Base-by-base conservation (phyloP, 371 early-diverging fungal genomes). In the Smittium mucronatum region DNA sequence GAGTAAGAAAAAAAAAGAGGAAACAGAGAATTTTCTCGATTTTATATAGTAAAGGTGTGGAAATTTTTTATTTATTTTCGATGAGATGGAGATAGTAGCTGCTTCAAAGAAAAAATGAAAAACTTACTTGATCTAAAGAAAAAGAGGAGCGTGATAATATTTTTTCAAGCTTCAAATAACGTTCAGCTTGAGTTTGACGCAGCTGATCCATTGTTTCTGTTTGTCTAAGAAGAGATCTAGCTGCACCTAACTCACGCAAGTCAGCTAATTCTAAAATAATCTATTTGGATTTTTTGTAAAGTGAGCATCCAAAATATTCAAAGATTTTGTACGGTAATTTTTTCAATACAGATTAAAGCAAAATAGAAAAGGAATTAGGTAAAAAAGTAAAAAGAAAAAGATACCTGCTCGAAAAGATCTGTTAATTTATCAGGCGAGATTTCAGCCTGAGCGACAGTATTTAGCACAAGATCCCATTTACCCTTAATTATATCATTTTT, bases 351-450 rank as follows among this genome's bases (percentile, higher is more conserved):
- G 2, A 36, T 5, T 36, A 11, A 64, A 16, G 16, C 21, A 34
- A 36, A 21, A 64, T 34, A 15, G 15, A 64, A 16, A 21, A 34
- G 21, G 32, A 5, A 5, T 64, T 29, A 11, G 26, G 15, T 36
- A 64, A 64, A 64, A 34, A 2, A 28, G 32, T 26, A 34, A 34
- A 34, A 15, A 16, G 2, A 30, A 64, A 5, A 29, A 31, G 69
- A 36, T 78, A 92, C 92, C 79, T 94, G 94, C 76, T 95, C 94
- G 76, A 93, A 94, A 0, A 96, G 81, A 73, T 92, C 92, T 58
- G 89, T 77, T 36, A 92, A 80, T 63, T 87, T 87, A 36, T 78
- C 78, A 16, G 79, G 82, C 16, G 89, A 81, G 17, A 95, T 76
- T 61, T 82, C 83, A 17, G 93, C 81, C 47, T 85, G 83, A 21